Conservation (phyloP, 164 flowering plant species). For the Sedum album region DNA sequence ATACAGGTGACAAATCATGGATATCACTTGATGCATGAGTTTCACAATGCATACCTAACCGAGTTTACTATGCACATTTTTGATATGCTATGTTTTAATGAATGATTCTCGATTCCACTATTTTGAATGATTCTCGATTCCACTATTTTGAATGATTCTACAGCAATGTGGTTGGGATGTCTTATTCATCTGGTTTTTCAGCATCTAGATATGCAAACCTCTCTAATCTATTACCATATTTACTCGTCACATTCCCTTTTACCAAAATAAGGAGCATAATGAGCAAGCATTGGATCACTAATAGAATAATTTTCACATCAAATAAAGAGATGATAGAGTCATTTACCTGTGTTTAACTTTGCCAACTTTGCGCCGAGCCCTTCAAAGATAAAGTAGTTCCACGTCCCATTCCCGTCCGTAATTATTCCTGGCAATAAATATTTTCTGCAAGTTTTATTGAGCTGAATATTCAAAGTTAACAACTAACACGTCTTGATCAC, state of each 20-base stretch:
- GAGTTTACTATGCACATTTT: neutral
- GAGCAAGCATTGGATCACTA: neutral
- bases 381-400: neutral
- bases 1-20: neutral
- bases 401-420: neutral
- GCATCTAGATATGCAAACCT: neutral
- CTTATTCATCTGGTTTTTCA: neutral
- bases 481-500: neutral
- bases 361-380: neutral
- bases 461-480: neutral
- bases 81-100: neutral
- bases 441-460: neutral
- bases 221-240: neutral
- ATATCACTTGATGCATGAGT: neutral
- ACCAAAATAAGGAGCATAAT: neutral
- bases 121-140: neutral
- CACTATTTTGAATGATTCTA: neutral
- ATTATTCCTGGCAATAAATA: neutral
- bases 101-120: neutral
- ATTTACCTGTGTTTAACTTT: neutral
- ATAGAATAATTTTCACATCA: neutral
- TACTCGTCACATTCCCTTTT: neutral
- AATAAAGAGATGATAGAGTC: neutral
- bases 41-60: neutral
- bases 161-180: neutral